These are phyloP conservation scores for Apophysomyces sp. DNA, from an alignment of 371 early-diverging fungal genomes.

Conservation along the genomic window DNA sequence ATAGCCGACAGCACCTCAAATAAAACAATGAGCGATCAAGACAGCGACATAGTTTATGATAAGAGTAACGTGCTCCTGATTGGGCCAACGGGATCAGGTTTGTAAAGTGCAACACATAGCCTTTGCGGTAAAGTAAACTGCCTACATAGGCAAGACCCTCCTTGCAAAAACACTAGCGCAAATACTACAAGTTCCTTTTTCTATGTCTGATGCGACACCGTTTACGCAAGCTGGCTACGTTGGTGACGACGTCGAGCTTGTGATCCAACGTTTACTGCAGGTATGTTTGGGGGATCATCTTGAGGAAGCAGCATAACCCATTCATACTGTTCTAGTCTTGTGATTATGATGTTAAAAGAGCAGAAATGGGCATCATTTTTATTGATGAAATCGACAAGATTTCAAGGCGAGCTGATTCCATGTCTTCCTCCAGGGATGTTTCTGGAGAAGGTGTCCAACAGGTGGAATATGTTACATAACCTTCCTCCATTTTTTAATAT, in stretches of 20 bases:
- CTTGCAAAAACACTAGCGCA: conserved; percentile 84
- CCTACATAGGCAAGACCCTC: conserved; percentile 71
- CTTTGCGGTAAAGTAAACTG: too few species aligned
- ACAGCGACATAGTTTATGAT: conserved; percentile 55
- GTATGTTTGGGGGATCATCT: conserved; percentile 22
- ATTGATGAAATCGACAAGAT: conserved; percentile 96
- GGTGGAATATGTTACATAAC: conserved; percentile 19
- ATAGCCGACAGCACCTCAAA: neutral
- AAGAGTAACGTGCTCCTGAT: conserved; percentile 88
- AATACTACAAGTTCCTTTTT: conserved; percentile 87
- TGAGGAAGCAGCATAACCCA: too few species aligned
- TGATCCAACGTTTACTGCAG: conserved; percentile 84
- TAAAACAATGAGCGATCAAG: neutral
- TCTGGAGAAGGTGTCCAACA: conserved; percentile 96
- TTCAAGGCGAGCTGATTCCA: conserved; percentile 72
- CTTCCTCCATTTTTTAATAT: too few species aligned
- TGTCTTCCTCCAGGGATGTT: conserved; percentile 83
- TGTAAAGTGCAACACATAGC: too few species aligned
- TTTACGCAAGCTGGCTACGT: conserved; percentile 95
- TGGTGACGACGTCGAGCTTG: conserved; percentile 91
- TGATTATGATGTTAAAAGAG: conserved; percentile 84
- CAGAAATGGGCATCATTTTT: conserved; percentile 90
- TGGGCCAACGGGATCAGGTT: conserved; percentile 82
- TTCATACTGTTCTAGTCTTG: too few species aligned
- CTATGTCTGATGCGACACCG: conserved; percentile 93